These are phyloP conservation scores for Phialophora verrucosa DNA, from an alignment of 2,329 filamentous ascomycete species.

Conservation along the genomic window DNA sequence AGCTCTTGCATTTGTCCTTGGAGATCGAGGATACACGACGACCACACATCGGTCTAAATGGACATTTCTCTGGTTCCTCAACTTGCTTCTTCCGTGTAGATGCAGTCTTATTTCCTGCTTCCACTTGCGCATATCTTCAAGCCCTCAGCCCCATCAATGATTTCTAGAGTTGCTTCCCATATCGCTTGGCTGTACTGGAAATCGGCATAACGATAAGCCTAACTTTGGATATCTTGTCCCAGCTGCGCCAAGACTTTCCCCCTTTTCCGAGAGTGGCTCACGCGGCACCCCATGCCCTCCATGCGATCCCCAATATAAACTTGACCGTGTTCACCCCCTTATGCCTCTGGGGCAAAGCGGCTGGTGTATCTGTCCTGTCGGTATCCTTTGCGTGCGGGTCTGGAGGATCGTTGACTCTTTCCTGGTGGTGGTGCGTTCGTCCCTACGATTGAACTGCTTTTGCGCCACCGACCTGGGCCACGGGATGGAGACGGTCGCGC, in stretches of 20 bases:
- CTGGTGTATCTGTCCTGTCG: slow-evolving; percentile 26
- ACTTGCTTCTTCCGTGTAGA: not conserved
- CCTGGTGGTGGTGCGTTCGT: slow-evolving; percentile 33
- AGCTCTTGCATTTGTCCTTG: not conserved
- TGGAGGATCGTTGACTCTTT: slow-evolving; percentile 19
- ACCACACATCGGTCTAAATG: no score
- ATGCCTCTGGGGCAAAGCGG: slow-evolving; percentile 17
- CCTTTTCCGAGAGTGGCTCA: no score
- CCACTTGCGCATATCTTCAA: not conserved
- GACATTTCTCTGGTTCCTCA: not conserved
- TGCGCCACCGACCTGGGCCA: slow-evolving; percentile 12
- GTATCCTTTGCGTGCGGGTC: slow-evolving; percentile 26
- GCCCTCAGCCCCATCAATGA: not conserved
- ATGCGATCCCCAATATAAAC: not conserved
- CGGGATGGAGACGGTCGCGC: slow-evolving; percentile 14
- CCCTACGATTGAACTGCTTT: slow-evolving; percentile 24
- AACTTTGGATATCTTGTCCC: not conserved
- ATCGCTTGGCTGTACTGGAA: not conserved
- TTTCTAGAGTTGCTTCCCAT: not conserved
- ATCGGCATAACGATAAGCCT: not conserved
- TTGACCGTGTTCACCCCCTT: not conserved
- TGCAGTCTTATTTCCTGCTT: not conserved
- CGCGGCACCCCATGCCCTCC: no score
- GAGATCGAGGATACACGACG: no score
- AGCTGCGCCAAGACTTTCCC: not conserved